phyloP scores from a whole-genome alignment of 1,284 basidiomycete genomes.

The Ganoderma multipileum region DNA sequence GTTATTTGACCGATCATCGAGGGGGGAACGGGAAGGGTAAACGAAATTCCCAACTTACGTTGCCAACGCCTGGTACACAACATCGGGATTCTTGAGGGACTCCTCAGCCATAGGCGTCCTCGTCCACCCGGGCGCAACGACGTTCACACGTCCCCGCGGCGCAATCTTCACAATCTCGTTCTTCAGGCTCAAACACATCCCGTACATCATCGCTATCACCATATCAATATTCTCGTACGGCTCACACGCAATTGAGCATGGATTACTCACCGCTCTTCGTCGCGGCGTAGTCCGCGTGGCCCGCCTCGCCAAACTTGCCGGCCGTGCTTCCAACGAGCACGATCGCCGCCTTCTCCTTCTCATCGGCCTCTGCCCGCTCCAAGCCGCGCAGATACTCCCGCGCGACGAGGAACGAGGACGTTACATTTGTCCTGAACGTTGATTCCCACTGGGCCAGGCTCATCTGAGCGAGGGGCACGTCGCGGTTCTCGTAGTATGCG shows the following conservation, averaged over 20 bases:
- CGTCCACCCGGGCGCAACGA: constrained; percentile 74
- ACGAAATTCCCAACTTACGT: constrained; percentile 56
- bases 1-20: not conserved
- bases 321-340: constrained; percentile 75
- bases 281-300: constrained; percentile 69
- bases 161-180: constrained; percentile 84
- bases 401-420: constrained; percentile 70
- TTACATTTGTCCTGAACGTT: constrained; percentile 70
- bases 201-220: constrained; percentile 72
- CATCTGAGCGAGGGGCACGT: constrained; percentile 65
- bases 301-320: constrained; percentile 76
- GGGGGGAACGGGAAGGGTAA: not conserved
- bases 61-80: constrained; percentile 62
- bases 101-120: constrained; percentile 65
- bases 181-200: constrained; percentile 71
- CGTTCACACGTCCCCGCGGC: constrained; percentile 73
- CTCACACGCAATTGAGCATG: not conserved
- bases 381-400: constrained; percentile 65
- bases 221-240: constrained; percentile 23
- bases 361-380: constrained; percentile 44
- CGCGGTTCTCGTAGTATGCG: constrained; percentile 56
- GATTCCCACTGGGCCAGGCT: constrained; percentile 68
- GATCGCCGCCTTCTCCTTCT: constrained; percentile 62
- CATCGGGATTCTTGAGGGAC: constrained; percentile 51
- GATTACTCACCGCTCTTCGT: constrained; percentile 42